These are phyloP conservation scores for Talaromyces sp. DNA, from an alignment of 2,329 filamentous ascomycete genomes.

Conservation along the genomic window DNA sequence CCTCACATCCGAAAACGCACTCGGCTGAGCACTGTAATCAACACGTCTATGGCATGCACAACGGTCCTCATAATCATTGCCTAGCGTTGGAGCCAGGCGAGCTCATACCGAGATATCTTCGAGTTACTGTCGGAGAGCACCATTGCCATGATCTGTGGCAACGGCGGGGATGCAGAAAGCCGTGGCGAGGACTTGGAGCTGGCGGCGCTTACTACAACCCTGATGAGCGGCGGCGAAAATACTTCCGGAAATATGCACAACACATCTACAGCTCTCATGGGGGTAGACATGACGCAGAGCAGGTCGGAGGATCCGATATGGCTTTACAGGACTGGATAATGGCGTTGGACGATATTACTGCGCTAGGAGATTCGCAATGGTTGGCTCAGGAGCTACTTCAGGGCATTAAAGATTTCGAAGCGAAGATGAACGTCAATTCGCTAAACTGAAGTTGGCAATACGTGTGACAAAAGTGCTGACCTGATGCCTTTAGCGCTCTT, in stretches of 20 bases:
- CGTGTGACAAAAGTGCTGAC: too few species aligned
- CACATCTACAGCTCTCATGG: not conserved
- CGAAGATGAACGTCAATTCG: constrained; percentile 2
- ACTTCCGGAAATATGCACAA: not conserved
- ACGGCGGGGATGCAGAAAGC: not conserved
- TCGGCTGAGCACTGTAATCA: constrained; percentile 16
- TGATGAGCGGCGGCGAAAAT: not conserved
- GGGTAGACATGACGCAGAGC: not conserved
- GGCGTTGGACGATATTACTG: not conserved
- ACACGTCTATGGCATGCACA: constrained; percentile 24
- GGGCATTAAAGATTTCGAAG: constrained; percentile 5
- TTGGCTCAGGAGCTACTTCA: constrained; percentile 6
- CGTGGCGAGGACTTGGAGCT: constrained; percentile 1
- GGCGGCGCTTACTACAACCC: constrained; percentile 1
- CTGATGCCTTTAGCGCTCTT: too few species aligned
- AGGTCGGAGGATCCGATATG: constrained; percentile 1
- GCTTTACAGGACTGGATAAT: constrained; percentile 8
- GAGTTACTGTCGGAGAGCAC: constrained; percentile 14
- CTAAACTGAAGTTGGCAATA: not conserved
- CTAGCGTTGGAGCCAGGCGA: constrained; percentile 22
- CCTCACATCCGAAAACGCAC: constrained; percentile 11
- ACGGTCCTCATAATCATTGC: constrained; percentile 25
- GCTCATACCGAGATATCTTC: constrained; percentile 28
- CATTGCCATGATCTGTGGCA: constrained; percentile 4
- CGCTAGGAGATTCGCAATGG: constrained; percentile 5